These are phyloP conservation scores for Ramaria rubella DNA, from an alignment of 768 basidiomycete species.

Conservation along the genomic window DNA sequence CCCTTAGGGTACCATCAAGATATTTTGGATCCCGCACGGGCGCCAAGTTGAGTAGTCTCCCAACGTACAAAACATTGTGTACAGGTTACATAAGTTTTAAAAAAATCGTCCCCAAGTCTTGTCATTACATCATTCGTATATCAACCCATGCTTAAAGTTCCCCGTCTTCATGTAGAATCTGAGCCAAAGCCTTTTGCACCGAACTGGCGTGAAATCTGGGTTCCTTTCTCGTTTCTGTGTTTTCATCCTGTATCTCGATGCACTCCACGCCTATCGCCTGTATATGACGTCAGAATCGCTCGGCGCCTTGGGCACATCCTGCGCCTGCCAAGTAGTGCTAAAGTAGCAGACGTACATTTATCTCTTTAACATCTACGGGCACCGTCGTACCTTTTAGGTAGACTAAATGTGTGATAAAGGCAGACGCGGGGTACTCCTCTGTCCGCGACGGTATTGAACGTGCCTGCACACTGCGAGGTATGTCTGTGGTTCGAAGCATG, in stretches of 20 bases:
- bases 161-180: neutral
- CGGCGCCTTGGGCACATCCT: neutral
- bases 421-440: conserved; percentile 56
- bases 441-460: conserved; percentile 50
- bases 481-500: conserved; percentile 48
- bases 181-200: neutral
- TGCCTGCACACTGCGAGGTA: conserved; percentile 44
- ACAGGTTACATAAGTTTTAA: no score
- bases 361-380: conserved; percentile 48
- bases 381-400: conserved; percentile 63
- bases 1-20: no score
- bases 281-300: neutral
- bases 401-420: conserved; percentile 81
- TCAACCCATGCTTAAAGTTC: neutral
- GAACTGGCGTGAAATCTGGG: neutral
- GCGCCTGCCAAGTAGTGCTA: neutral
- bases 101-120: no score
- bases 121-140: no score
- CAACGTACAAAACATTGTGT: no score
- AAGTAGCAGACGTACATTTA: conserved; percentile 46
- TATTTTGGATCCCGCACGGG: no score
- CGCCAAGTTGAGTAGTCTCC: no score
- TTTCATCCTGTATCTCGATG: conserved; percentile 1
- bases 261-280: conserved; percentile 9
- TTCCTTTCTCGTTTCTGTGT: neutral